Evolutionary conservation across 225 moss, liverwort and hornwort species (phyloP), one percentile per base, ranked within the genome.

Genomic region (Ulota crispa): DNA sequence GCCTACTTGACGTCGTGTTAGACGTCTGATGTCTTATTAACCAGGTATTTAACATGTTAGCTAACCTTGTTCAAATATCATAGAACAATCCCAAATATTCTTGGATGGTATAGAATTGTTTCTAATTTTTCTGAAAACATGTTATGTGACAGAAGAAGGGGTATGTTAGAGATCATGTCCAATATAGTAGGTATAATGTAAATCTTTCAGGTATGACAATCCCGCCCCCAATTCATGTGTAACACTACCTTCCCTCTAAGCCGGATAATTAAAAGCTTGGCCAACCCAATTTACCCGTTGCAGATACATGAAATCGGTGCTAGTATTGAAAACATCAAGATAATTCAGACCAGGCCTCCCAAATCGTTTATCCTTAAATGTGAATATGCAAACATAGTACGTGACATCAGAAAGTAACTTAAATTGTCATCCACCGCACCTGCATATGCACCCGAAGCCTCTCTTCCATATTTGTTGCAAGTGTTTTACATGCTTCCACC

Each of bases 381-480:
- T 70, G 10, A 57, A 75, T 71, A 28, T 72, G 21, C 81, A 60
- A 54, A 42, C 52, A 36, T 52, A 66, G 41, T n/a, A 32, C 45
- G 26, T 24, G 10, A 53, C 20, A 61, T 54, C 72, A 69, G 83
- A 24, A 74, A 37, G 50, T n/a, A 23, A 55, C 2, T 57, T 19
- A 27, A 31, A 39, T 24, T 24, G 28, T 5, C 30, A 56, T 67
- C 20, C 45, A 45, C 80, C 83, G 36, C 81, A 97, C 97, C 95
- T 94, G 94, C 81, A 86, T 67, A 74, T 97, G 92, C 71, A 89
- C 68, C 39, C 92, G 91, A 61, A 99, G 89, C 41, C 99, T 90
- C 56, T 99, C 99, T 85, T 99, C 99, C 89, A 99, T 78, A 74
- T 87, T 87, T 59, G 90, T 67, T 73, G 96, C 94, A 70, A 90